Conservation (phyloP, 1,284 basidiomycete genomes). For the Irpex sp. region DNA sequence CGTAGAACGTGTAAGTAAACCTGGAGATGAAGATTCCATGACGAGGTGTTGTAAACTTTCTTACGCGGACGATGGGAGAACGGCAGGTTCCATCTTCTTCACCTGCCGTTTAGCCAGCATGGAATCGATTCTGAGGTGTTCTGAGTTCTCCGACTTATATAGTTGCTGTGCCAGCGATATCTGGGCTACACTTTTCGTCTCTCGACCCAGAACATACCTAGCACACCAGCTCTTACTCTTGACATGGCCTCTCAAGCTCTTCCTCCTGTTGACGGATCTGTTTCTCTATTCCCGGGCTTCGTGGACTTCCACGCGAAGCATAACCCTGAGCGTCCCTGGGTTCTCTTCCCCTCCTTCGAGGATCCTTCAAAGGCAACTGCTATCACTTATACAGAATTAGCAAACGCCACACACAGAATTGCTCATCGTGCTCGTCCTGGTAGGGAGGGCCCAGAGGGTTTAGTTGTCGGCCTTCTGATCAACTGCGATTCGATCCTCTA, state of each 20-base stretch:
- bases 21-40: not conserved
- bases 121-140: not conserved
- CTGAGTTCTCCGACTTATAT: not conserved
- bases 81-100: not conserved
- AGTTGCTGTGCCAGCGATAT: not conserved
- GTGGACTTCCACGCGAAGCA: conserved; percentile 31
- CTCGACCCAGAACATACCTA: not conserved
- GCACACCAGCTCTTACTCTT: not conserved
- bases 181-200: not conserved
- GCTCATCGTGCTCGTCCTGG: conserved; percentile 5
- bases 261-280: conserved; percentile 17
- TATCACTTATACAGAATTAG: conserved; percentile 12
- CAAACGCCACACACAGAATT: conserved; percentile 9
- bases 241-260: conserved; percentile 1
- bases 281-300: conserved; percentile 17
- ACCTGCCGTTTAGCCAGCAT: not conserved
- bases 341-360: conserved; percentile 5
- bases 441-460: conserved; percentile 11
- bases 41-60: not conserved
- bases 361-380: not conserved
- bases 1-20: not conserved
- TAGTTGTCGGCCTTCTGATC: conserved; percentile 29
- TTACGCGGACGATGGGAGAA: not conserved
- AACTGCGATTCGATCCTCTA: conserved; percentile 29
- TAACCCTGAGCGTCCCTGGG: conserved; percentile 25